Evolutionary conservation across 441 rosid species (phyloP), one percentile per base, ranked within the genome.

Genomic region (Croton laevigatus): DNA sequence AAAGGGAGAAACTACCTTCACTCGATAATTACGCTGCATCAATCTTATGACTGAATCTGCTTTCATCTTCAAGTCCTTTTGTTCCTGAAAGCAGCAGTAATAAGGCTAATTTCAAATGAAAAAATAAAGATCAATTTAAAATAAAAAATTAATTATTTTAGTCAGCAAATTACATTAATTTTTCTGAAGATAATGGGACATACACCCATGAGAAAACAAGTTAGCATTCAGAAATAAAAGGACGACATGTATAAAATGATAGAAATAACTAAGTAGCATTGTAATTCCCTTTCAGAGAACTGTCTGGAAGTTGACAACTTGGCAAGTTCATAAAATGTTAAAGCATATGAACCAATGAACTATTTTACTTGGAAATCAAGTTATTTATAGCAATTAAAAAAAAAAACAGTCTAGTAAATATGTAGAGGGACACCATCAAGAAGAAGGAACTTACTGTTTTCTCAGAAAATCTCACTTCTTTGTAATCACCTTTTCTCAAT

Each of bases 1-100:
- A 51, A 58, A 49, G 32, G 52, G 48, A 66, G 55, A 38, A 70
- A 66, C 58, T 87, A 95, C 99, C 99, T 89, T 92, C 69, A 95
- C 98, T 51, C 96, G 88, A 62, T 95, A 95, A 64, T 98, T 97
- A 59, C 84, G 86, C 76, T 95, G 90, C 82, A 92, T 81, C 78
- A 92, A 71, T 79, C 89, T 81, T 79, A 78, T 76, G 59, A 85
- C 84, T 37, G 79, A 73, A 55, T 88, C 87, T 68, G 97, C 93
- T 81, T 95, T 92, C 70, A 83, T 78, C 80, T 88, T 59, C 49
- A 95, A 82, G 82, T 95, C 99, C 37, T 91, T 92, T 59, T 74
- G 81, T 75, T 91, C 98, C 97, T 95, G 85, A 80, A 82, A 79
- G 60, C 19, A 81, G 10, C 62, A 66, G 48, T 59, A 72, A 44